Conservation (phyloP, 2,329 filamentous ascomycete species). For the Penicillium crustosum region DNA sequence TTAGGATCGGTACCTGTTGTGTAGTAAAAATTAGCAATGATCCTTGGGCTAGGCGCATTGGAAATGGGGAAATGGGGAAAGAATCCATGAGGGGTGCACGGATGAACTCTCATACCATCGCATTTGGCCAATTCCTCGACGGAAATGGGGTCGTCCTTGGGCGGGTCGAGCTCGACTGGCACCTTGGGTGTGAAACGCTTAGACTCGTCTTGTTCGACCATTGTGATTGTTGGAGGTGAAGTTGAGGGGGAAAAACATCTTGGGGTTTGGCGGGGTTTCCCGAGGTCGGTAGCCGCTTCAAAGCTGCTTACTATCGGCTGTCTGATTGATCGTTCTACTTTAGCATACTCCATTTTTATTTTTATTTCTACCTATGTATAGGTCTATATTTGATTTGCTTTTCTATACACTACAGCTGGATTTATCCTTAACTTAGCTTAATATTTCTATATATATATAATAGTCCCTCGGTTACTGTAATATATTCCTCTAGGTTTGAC, state of each 20-base stretch:
- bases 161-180: constrained; percentile 65
- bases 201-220: constrained; percentile 32
- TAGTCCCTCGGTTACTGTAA: not conserved
- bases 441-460: not conserved
- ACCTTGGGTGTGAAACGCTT: constrained; percentile 45
- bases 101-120: constrained; percentile 63
- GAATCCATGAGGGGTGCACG: not conserved
- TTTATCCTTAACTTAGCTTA: not conserved
- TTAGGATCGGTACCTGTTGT: constrained; percentile 39
- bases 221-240: constrained; percentile 15
- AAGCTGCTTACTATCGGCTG: constrained; percentile 17
- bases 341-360: not conserved
- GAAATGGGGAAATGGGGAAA: not conserved
- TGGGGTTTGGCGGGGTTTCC: constrained; percentile 22
- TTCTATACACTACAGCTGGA: not conserved
- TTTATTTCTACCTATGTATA: not conserved
- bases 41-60: not conserved
- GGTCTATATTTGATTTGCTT: too few species aligned
- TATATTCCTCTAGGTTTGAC: not conserved
- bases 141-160: constrained; percentile 86
- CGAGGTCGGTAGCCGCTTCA: not conserved
- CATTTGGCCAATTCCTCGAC: constrained; percentile 75
- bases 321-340: constrained; percentile 11
- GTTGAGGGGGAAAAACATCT: constrained; percentile 24
- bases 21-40: not conserved